Base-by-base conservation (phyloP, 306 rosid genomes). In the Medicago ruthenica region DNA sequence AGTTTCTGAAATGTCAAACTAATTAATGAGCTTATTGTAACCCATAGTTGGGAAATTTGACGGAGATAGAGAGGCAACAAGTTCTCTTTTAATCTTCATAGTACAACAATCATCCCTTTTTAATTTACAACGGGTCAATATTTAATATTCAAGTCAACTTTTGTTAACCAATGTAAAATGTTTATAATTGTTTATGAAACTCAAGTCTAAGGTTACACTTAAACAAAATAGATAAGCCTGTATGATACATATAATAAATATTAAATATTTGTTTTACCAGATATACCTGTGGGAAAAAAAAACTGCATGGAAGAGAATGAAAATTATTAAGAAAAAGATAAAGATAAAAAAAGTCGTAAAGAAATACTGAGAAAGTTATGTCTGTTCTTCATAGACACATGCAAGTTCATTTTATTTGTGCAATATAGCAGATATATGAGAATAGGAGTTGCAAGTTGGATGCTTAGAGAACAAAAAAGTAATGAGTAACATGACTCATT, bases 391-490 rank as follows among this genome's bases (percentile, higher is more conserved):
- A 44, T 12, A 12, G 1, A 44, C 50, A 44, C 50, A 44, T 44
- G 50, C 50, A 44, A 44, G n/a, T 44, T 44, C 34, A 55, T 55
- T 55, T 55, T 55, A 55, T 22, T 55, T 18, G 61, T 20, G 7
- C 61, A 55, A 18, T 9, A 20, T 9, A 18, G 61, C 51, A 45
- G n/a, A 45, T 45, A 45, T 13, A 13, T 40, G 37, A 34, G 4
- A 5, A 45, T 17, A 61, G 54, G 12, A 64, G 41, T 21, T 55
- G 58, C 70, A 41, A 1, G 65, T 2, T 62, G 51, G 40, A 76
- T 53, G 73, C 73, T 51, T 65, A 40, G n/a, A 57, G 62, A 71
- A 75, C 44, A 76, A 83, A 71, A 76, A 34, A 27, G 64, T 8
- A 36, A 40, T 5, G 36, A 74, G 67, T 9, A 39, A 39, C 64